Evolutionary conservation across 2,329 filamentous ascomycete genomes (phyloP).

Genomic region (Phyllosticta citriasiana): DNA sequence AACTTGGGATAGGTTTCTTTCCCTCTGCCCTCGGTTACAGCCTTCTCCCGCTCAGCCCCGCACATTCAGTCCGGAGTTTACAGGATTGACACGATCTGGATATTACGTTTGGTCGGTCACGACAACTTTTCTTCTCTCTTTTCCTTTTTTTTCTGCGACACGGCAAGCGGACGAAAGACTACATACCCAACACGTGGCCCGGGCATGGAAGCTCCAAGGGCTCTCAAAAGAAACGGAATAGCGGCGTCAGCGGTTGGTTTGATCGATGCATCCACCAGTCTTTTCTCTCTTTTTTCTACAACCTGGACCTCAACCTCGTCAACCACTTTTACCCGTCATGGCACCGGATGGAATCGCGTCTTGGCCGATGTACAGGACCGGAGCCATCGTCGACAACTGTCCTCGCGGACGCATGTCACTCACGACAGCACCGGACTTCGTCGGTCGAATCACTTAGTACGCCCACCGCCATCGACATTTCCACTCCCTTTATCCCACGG

Average conservation of each 20-base stretch:
- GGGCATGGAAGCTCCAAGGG: neutral
- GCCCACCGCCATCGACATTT: neutral
- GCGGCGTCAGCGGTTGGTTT: neutral
- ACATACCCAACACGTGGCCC: neutral
- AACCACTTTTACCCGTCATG: neutral
- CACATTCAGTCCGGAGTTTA: neutral
- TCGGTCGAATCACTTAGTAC: neutral
- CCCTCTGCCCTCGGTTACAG: neutral
- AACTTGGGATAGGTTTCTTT: neutral
- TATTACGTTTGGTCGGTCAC: neutral
- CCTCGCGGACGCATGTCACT: neutral
- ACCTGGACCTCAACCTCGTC: neutral
- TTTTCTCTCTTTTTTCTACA: neutral
- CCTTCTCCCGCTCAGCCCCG: neutral
- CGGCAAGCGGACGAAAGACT: neutral
- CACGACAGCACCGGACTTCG: neutral
- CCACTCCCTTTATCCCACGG: neutral
- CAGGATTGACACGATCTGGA: neutral
- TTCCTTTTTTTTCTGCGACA: neutral
- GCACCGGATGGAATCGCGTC: neutral
- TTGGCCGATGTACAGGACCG: neutral
- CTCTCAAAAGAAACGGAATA: neutral
- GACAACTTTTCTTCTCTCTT: neutral
- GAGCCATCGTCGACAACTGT: neutral
- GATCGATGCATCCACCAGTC: neutral